Evolutionary conservation across 1,284 basidiomycete genomes (phyloP), one percentile per base, ranked within the genome.

Genomic region (Hortiboletus rubellus): DNA sequence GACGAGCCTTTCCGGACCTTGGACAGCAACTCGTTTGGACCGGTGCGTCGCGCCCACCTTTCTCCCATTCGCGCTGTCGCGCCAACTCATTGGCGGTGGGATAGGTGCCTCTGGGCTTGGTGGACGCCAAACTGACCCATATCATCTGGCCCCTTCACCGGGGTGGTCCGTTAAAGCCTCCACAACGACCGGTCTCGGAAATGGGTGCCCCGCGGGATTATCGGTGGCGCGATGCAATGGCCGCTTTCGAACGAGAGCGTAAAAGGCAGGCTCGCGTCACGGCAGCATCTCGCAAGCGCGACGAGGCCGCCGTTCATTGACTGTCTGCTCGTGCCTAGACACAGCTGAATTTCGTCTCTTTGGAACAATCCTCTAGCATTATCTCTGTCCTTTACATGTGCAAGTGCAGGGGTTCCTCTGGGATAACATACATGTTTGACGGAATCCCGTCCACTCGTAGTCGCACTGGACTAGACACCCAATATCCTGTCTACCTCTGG

Each of bases 11-110:
- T 60, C 42, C 78, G 82, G 57, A 87, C 84, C 11, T 78, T 85
- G 57, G 89, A 91, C 66, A 90, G 87, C 73, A 91, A 90, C 68
- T 71, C 76, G 10, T 89, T 88, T 66, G 89, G 89, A 30, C 84
- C 89, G 3, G 88, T 90, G 64, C 56, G 79, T 52, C 15, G n/a
- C 12, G 3, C 44, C 22, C 22, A 2, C 15, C 5, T 9, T 14
- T 47, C 12, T 40, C 30, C 43, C n/a, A 3, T 15, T 41, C 36
- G 5, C 5, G 22, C 11, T 3, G 37, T 51, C 27, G 0, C 18
- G 34, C 3, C 15, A 33, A 41, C 41, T 37, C 44, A 10, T 34
- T 14, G 33, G 42, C 31, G 15, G 41, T 12, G 11, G 7, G 1
- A 24, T 31, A 89, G 87, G 77, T 91, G 5, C 82, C 88, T 5